Percentiles rank a stretch among this genome's conserved stretches.
These are phyloP conservation scores for Saprolegnia diclina DNA, from an alignment of 352 stramenopile species.

Conservation along the genomic window DNA sequence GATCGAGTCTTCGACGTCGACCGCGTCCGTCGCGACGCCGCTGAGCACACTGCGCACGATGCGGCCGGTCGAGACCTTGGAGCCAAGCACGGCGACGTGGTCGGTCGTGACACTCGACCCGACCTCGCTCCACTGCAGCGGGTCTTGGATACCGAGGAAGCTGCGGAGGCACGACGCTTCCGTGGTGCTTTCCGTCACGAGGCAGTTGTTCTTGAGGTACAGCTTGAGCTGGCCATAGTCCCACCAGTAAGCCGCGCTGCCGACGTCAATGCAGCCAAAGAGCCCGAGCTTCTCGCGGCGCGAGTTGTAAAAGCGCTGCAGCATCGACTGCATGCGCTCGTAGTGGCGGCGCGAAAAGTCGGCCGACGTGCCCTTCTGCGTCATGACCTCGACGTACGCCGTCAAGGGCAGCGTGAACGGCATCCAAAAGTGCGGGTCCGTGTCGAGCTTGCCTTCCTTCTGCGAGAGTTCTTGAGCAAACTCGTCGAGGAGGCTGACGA, in stretches of 20 bases:
- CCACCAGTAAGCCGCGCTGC: conserved; percentile 96
- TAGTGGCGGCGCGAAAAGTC: conserved; percentile 77
- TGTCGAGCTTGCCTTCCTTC: conserved; percentile 94
- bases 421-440: conserved; percentile 99
- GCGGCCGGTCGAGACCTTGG: conserved; percentile 53
- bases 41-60: conserved; percentile 86
- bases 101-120: conserved; percentile 51
- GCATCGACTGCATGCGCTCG: conserved; percentile 90
- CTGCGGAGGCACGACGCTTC: conserved; percentile 71
- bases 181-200: conserved; percentile 85
- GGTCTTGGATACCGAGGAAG: conserved; percentile 78
- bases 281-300: conserved; percentile 70
- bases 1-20: conserved; percentile 93
- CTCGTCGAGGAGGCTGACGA: conserved; percentile 88
- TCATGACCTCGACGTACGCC: conserved; percentile 93
- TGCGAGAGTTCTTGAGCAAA: conserved; percentile 85
- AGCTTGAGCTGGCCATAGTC: conserved; percentile 98
- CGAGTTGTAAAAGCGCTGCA: conserved; percentile 71
- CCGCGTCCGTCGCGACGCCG: conserved; percentile 81
- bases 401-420: conserved; percentile 90
- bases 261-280: conserved; percentile 97
- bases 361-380: conserved; percentile 86
- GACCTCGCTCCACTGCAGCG: conserved; percentile 67
- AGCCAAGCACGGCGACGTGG: conserved; percentile 72
- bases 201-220: conserved; percentile 95